These are phyloP conservation scores for Diphasiastrum complanatum DNA, from an alignment of 83 land plant genomes.

Conservation along the genomic window DNA sequence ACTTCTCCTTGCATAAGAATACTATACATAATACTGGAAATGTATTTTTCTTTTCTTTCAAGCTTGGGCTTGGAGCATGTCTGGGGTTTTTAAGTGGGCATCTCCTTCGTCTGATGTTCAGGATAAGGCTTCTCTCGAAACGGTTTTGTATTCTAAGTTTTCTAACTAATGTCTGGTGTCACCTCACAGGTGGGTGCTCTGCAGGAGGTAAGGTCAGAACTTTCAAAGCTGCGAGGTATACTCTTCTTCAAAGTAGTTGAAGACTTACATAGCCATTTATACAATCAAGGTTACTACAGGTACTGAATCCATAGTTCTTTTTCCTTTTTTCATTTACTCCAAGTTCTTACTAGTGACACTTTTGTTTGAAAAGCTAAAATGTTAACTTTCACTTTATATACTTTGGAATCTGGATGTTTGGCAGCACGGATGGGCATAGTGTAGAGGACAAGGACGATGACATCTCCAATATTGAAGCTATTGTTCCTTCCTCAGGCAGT, in stretches of 20 bases:
- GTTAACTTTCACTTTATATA: not conserved
- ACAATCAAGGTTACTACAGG: conserved; percentile 93
- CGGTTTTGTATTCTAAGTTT: no score
- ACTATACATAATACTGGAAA: no score
- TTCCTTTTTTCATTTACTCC: not conserved
- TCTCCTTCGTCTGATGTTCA: no score
- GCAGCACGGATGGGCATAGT: conserved; percentile 47
- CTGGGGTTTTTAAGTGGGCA: no score
- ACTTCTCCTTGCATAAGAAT: no score
- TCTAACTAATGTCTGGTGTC: no score
- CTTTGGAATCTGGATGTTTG: not conserved
- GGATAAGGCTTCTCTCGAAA: no score
- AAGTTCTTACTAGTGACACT: not conserved
- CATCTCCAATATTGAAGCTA: conserved; percentile 56
- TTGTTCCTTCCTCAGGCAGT: conserved; percentile 36
- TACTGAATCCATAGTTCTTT: conserved; percentile 16
- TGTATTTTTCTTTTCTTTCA: no score
- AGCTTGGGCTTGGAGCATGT: no score
- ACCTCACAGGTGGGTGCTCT: conserved; percentile 98
- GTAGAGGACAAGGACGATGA: conserved; percentile 66
- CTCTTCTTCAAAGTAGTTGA: conserved; percentile 85
- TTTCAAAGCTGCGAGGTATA: conserved; percentile 81
- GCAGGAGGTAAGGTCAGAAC: conserved; percentile 90
- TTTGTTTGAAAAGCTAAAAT: not conserved
- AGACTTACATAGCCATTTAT: conserved; percentile 89